Percentiles rank a stretch among this genome's conserved stretches.
Evolutionary conservation across 2,329 filamentous ascomycete genomes (phyloP).

Genomic region (Penicillium sclerotiorum): DNA sequence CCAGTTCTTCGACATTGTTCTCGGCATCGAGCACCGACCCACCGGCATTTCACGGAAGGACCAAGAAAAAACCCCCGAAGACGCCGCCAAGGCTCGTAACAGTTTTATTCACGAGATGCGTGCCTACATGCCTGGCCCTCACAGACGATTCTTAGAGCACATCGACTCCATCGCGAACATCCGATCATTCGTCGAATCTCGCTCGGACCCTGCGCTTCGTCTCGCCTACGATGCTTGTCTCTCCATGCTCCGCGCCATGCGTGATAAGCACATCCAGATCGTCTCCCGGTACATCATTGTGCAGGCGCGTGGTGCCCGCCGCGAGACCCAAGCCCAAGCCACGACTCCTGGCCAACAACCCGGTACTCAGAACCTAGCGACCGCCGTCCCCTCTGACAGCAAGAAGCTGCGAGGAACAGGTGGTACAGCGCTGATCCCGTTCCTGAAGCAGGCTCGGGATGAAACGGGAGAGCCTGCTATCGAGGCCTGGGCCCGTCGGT

Average conservation of each 20-base stretch:
- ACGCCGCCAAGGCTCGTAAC: slow-evolving; percentile 61
- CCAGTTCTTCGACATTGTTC: slow-evolving; percentile 92
- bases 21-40: slow-evolving; percentile 86
- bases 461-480: slow-evolving; percentile 94
- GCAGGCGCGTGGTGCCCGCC: slow-evolving; percentile 75
- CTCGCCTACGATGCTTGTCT: slow-evolving; percentile 91
- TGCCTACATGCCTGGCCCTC: slow-evolving; percentile 91
- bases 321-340: slow-evolving; percentile 64
- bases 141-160: slow-evolving; percentile 84
- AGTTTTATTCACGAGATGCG: slow-evolving; percentile 98
- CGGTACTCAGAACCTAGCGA: slow-evolving; percentile 58
- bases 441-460: slow-evolving; percentile 93
- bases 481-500: slow-evolving; percentile 62
- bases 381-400: slow-evolving; percentile 41
- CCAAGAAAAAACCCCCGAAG: slow-evolving; percentile 36
- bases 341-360: slow-evolving; percentile 51
- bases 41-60: slow-evolving; percentile 67
- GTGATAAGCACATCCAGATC: slow-evolving; percentile 94
- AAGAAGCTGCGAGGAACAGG: slow-evolving; percentile 83
- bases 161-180: slow-evolving; percentile 82
- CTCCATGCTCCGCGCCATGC: slow-evolving; percentile 73
- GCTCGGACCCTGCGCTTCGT: slow-evolving; percentile 65
- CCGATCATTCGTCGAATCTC: slow-evolving; percentile 72
- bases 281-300: slow-evolving; percentile 95
- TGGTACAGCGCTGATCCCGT: slow-evolving; percentile 90